These are phyloP conservation scores for Euphorbia schlechtendalii DNA, from an alignment of 441 rosid species.

Conservation along the genomic window DNA sequence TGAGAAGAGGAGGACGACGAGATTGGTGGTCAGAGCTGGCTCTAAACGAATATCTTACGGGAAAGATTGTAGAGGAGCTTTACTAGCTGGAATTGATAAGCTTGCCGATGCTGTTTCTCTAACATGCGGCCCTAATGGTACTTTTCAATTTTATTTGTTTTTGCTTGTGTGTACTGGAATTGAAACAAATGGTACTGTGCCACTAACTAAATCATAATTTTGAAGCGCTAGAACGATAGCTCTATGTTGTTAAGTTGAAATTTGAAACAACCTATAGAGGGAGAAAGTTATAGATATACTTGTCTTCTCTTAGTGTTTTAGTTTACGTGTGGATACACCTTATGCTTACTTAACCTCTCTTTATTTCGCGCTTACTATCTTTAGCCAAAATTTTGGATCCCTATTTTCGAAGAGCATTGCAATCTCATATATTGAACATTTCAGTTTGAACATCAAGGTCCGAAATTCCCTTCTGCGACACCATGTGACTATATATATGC, in stretches of 20 bases:
- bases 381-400: background rate
- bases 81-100: slow-evolving; percentile 83
- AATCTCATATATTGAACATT: background rate
- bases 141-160: background rate
- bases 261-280: too few relatives aligned
- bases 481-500: background rate
- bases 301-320: too few relatives aligned
- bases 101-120: slow-evolving; percentile 85
- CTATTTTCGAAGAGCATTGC: background rate
- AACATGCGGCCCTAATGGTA: slow-evolving; percentile 87
- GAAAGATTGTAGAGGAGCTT: slow-evolving; percentile 54
- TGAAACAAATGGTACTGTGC: too few relatives aligned
- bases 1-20: slow-evolving; percentile 21
- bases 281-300: too few relatives aligned
- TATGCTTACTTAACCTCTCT: background rate
- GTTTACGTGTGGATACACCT: too few relatives aligned
- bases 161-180: background rate
- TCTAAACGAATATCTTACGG: slow-evolving; percentile 67
- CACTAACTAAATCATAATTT: background rate
- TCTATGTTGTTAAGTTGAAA: too few relatives aligned
- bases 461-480: background rate
- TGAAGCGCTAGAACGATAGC: background rate
- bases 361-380: background rate
- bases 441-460: background rate
- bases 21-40: slow-evolving; percentile 57